Percentiles rank a stretch among this genome's conserved stretches.
phyloP scores from a whole-genome alignment of 2,329 filamentous ascomycete genomes.

The Madurella fahalii region DNA sequence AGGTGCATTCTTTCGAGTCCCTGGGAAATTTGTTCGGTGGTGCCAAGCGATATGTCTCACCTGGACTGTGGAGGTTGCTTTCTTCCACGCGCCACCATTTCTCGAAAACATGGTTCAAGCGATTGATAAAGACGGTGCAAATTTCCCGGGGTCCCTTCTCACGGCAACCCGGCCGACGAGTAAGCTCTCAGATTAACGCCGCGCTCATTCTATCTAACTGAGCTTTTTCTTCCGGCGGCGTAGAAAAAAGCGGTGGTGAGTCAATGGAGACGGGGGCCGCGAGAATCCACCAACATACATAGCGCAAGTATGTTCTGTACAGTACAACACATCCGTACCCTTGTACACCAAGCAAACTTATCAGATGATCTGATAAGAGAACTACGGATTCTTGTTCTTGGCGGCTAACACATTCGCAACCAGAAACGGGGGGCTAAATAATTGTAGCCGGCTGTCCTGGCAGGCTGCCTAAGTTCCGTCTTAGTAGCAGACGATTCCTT shows the following conservation, averaged over 20 bases:
- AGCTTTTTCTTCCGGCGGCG: not conserved
- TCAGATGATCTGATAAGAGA: conserved; percentile 24
- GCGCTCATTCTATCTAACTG: not conserved
- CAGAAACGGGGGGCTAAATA: too few relatives aligned
- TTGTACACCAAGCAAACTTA: conserved; percentile 11
- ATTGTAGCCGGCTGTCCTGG: too few relatives aligned
- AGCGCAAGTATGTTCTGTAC: too few relatives aligned
- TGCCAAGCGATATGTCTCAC: conserved; percentile 23
- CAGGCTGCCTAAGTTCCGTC: too few relatives aligned
- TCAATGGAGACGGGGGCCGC: conserved; percentile 1
- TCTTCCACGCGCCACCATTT: conserved; percentile 35
- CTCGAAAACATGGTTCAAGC: conserved; percentile 36
- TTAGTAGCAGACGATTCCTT: too few relatives aligned
- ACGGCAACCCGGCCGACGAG: conserved; percentile 6
- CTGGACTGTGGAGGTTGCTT: conserved; percentile 34
- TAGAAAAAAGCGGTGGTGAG: conserved; percentile 7
- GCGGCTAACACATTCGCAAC: too few relatives aligned
- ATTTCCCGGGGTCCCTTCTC: conserved; percentile 5
- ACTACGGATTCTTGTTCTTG: too few relatives aligned
- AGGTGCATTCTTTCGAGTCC: not conserved
- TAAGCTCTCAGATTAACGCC: conserved; percentile 2
- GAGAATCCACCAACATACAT: not conserved
- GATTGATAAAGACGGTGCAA: conserved; percentile 5
- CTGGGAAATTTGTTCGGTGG: not conserved
- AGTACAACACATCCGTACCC: not conserved